phyloP scores from a whole-genome alignment of 202 grass and related monocot species.

The Dendrocalamus latiflorus region DNA sequence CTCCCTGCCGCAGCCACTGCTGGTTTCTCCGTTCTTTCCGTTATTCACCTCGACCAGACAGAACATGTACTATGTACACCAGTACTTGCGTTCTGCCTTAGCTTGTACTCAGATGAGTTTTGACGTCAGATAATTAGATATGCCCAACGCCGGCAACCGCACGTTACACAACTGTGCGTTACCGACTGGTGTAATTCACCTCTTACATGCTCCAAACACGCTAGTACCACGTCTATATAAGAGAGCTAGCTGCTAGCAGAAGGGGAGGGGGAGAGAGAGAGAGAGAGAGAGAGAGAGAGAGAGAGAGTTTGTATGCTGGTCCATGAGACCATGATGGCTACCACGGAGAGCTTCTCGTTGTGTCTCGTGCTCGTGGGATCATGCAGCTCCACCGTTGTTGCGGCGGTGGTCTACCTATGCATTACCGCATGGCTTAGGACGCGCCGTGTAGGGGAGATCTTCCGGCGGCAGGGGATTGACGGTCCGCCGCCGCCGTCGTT shows the following conservation, averaged over 20 bases:
- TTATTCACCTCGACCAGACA: too few relatives aligned
- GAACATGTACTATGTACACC: too few relatives aligned
- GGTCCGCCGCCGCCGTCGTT: conserved; percentile 68
- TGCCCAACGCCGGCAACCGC: too few relatives aligned
- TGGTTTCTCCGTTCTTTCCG: too few relatives aligned
- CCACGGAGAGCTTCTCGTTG: conserved; percentile 33
- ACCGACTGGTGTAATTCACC: too few relatives aligned
- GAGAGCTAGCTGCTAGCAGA: neutral
- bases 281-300: neutral
- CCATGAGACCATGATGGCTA: neutral
- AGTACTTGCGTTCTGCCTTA: too few relatives aligned
- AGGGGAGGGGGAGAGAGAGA: neutral
- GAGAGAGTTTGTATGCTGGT: neutral
- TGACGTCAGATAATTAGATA: too few relatives aligned
- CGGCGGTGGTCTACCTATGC: conserved; percentile 16
- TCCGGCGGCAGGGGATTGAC: conserved; percentile 74
- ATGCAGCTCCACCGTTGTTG: conserved; percentile 16
- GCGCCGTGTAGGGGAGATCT: conserved; percentile 37
- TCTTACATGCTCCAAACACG: too few relatives aligned
- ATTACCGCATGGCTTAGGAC: conserved; percentile 48
- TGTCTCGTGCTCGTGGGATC: conserved; percentile 28
- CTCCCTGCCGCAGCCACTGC: too few relatives aligned
- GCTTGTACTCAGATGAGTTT: too few relatives aligned
- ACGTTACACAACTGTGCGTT: too few relatives aligned
- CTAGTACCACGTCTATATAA: conserved; percentile 15